Conservation (phyloP, 345 rosid species). For the Dipteronia sinensis region DNA sequence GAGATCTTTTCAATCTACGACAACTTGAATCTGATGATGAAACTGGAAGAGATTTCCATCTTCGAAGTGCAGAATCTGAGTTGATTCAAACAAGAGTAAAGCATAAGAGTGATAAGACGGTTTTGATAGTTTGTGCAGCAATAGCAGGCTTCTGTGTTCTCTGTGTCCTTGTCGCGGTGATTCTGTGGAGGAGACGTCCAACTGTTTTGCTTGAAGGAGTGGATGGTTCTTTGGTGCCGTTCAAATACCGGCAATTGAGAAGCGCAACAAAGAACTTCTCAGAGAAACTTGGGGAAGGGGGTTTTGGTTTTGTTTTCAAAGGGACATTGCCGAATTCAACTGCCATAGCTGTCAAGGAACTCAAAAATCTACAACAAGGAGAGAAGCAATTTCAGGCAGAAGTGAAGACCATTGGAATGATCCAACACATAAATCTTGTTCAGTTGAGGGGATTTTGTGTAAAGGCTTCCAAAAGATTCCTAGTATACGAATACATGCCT, state of each 20-base stretch:
- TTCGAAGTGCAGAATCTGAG: slow-evolving; percentile 29
- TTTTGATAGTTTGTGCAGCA: slow-evolving; percentile 13
- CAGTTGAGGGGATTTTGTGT: slow-evolving; percentile 20
- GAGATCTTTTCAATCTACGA: slow-evolving; percentile 13
- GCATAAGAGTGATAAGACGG: not conserved
- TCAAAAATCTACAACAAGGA: slow-evolving; percentile 18
- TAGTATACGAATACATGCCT: slow-evolving; percentile 27
- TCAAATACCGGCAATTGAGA: slow-evolving; percentile 12
- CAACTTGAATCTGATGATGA: not conserved
- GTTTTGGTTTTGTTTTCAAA: slow-evolving; percentile 31
- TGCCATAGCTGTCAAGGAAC: slow-evolving; percentile 26
- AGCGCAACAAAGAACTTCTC: slow-evolving; percentile 23
- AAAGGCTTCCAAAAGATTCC: slow-evolving; percentile 6
- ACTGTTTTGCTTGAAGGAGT: not conserved
- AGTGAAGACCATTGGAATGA: slow-evolving; percentile 21
- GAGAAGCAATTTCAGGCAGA: slow-evolving; percentile 31
- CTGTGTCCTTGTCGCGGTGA: not conserved
- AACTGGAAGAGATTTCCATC: slow-evolving; percentile 14
- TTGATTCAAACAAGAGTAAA: not conserved
- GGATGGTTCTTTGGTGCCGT: slow-evolving; percentile 16
- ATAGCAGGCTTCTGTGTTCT: slow-evolving; percentile 1
- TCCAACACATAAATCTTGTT: slow-evolving; percentile 28
- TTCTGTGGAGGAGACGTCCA: slow-evolving; percentile 20
- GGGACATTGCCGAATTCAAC: slow-evolving; percentile 22
- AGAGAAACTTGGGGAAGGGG: slow-evolving; percentile 29